A percentile compares a stretch with the other conserved stretches of the same genome.
These are phyloP conservation scores for Nannochloropsis gaditana DNA, from an alignment of 108 stramenopile species.

Conservation along the genomic window DNA sequence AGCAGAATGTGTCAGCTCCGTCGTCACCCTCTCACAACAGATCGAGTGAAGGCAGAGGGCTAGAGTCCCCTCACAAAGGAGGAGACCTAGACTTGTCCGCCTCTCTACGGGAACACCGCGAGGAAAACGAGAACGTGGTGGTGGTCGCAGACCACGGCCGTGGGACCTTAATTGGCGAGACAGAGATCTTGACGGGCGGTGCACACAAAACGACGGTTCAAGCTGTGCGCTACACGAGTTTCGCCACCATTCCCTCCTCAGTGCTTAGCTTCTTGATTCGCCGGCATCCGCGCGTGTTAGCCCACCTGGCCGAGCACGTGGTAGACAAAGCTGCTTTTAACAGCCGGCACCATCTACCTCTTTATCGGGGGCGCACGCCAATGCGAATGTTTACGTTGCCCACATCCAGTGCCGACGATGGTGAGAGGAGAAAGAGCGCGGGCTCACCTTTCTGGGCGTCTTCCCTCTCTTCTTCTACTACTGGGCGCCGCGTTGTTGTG, in stretches of 20 bases:
- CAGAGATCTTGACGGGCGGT: constrained; percentile 3
- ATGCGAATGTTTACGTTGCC: not conserved
- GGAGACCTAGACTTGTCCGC: not conserved
- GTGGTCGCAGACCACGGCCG: not conserved
- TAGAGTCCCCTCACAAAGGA: not conserved
- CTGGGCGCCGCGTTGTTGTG: not conserved
- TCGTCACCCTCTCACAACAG: not conserved
- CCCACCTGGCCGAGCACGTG: constrained; percentile 12
- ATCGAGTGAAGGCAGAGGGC: too few species aligned
- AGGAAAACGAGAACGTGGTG: not conserved
- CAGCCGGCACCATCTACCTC: constrained; percentile 5
- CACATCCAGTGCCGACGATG: not conserved
- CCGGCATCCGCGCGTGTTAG: not conserved
- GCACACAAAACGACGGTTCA: not conserved
- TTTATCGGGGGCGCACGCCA: not conserved
- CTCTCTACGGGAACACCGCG: not conserved
- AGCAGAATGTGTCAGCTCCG: not conserved
- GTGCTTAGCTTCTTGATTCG: not conserved
- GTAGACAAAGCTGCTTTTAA: not conserved
- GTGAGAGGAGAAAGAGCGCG: not conserved
- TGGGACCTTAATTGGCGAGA: constrained; percentile 4
- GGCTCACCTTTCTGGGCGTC: constrained; percentile 14
- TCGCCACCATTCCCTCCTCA: constrained; percentile 7
- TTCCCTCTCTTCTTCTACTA: not conserved
- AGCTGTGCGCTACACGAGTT: constrained; percentile 15